Evolutionary conservation across 345 rosid species (phyloP).

Genomic region (Melaleuca alternifolia): DNA sequence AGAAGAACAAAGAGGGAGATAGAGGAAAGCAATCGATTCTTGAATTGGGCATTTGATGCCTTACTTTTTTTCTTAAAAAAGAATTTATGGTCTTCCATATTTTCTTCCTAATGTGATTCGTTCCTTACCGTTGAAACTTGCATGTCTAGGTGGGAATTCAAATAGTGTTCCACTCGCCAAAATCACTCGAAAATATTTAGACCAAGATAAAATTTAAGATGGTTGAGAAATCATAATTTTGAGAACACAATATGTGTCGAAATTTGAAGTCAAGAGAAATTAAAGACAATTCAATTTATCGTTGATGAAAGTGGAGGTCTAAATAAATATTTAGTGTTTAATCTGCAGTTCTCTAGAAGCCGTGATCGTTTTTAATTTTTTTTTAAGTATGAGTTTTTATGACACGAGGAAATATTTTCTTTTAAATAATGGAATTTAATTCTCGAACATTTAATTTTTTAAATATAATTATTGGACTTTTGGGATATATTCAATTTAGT

Average conservation of each 20-base stretch:
- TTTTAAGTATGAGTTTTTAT: neutral
- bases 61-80: neutral
- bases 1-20: neutral
- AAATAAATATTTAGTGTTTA: too few species aligned
- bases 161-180: too few species aligned
- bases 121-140: neutral
- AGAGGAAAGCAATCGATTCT: neutral
- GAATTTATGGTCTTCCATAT: neutral
- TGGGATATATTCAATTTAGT: too few species aligned
- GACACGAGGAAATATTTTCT: neutral
- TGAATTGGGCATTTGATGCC: neutral
- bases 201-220: too few species aligned
- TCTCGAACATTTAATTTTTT: too few species aligned
- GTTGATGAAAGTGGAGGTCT: too few species aligned
- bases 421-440: too few species aligned
- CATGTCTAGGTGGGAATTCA: neutral
- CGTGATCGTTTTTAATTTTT: too few species aligned
- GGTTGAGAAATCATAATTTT: accelerated
- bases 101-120: neutral
- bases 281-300: neutral
- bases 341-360: accelerated
- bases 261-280: neutral
- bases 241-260: accelerated
- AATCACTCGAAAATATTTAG: too few species aligned
- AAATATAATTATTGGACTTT: too few species aligned